phyloP scores from a whole-genome alignment of 129 eudicot species.

The Scalesia atractyloides region DNA sequence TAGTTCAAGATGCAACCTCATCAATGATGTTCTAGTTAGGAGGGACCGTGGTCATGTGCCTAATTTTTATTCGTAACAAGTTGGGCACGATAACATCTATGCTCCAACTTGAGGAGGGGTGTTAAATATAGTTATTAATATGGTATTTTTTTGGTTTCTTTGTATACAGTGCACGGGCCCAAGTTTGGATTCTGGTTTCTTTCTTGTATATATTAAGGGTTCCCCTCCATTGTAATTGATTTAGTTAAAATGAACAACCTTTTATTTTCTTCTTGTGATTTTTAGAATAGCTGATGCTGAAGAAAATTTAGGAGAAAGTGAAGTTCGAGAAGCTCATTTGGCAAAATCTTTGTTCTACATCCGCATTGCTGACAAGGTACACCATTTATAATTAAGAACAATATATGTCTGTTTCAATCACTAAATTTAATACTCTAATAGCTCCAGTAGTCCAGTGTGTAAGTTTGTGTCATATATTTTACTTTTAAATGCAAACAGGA shows the following conservation, averaged over 20 bases:
- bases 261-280: no score
- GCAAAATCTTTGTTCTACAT: conserved; percentile 89
- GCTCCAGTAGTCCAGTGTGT: neutral
- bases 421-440: neutral
- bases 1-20: neutral
- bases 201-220: neutral
- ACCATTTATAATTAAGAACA: no score
- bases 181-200: no score
- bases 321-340: conserved; percentile 96
- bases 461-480: neutral
- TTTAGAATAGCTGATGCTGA: conserved; percentile 93
- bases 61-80: neutral
- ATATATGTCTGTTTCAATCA: neutral
- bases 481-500: conserved; percentile 39
- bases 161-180: neutral
- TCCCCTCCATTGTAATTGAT: neutral
- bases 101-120: neutral
- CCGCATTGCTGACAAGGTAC: conserved; percentile 71
- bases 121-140: neutral
- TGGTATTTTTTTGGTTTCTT: neutral
- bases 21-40: neutral
- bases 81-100: neutral
- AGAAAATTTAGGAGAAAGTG: conserved; percentile 97
- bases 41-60: neutral
- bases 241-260: no score